Evolutionary conservation across 805 yeast genomes (phyloP).

Genomic region (Cyberlindnera samutprakarnensis): DNA sequence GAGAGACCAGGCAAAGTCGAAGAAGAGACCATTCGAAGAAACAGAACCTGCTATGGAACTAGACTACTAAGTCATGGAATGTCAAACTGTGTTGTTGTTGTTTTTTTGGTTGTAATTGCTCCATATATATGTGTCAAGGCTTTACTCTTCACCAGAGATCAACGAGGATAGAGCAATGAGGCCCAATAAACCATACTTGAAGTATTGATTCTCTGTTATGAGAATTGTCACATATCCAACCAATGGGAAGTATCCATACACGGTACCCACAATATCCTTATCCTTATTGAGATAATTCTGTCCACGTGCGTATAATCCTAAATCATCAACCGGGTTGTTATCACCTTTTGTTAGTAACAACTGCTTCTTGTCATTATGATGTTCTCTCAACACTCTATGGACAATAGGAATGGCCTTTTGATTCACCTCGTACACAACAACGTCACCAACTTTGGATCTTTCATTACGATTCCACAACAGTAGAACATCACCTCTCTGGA

Average conservation of each 20-base stretch:
- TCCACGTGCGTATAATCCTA: conserved; percentile 71
- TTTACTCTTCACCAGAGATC: conserved; percentile 42
- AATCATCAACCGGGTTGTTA: conserved; percentile 87
- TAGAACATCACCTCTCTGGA: conserved; percentile 93
- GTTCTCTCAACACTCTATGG: conserved; percentile 88
- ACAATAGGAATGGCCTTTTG: conserved; percentile 90
- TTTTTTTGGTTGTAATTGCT: too few species aligned
- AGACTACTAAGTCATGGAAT: conserved; percentile 23
- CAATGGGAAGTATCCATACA: conserved; percentile 84
- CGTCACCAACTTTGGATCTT: conserved; percentile 72
- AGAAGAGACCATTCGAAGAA: conserved; percentile 16
- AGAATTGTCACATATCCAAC: conserved; percentile 89
- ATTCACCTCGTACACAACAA: conserved; percentile 83
- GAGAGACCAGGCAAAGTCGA: conserved; percentile 5
- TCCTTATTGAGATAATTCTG: conserved; percentile 72
- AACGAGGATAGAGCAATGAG: conserved; percentile 65
- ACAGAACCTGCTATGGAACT: conserved; percentile 25
- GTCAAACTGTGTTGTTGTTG: background rate
- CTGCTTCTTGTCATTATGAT: conserved; percentile 51
- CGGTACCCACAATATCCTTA: conserved; percentile 80
- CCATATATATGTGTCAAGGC: too few species aligned
- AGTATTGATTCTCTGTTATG: conserved; percentile 80
- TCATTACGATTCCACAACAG: conserved; percentile 83
- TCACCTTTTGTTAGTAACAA: conserved; percentile 90
- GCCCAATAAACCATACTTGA: conserved; percentile 73